phyloP scores from a whole-genome alignment of 345 rosid species.

The Rhodamnia argentea region DNA sequence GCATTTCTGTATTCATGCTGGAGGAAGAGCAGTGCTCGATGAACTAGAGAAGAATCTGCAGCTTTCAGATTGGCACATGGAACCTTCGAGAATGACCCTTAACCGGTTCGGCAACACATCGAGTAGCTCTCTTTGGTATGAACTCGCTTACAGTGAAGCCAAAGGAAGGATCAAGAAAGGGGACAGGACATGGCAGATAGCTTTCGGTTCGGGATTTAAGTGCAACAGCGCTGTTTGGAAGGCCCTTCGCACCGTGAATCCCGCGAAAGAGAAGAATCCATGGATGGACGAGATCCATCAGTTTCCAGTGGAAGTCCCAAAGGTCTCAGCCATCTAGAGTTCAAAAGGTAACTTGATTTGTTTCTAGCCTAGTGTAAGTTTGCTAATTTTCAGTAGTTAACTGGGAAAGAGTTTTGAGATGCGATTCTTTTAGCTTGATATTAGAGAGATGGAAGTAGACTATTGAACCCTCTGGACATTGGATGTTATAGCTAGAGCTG shows the following conservation, averaged over 20 bases:
- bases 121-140: slow-evolving; percentile 56
- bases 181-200: slow-evolving; percentile 55
- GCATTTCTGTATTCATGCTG: slow-evolving; percentile 49
- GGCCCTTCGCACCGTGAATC: slow-evolving; percentile 30
- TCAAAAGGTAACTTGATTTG: background rate
- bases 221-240: slow-evolving; percentile 60
- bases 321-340: slow-evolving; percentile 13
- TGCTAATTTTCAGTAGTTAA: background rate
- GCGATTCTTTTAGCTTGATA: background rate
- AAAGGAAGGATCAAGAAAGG: slow-evolving; percentile 40
- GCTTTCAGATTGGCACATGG: slow-evolving; percentile 51
- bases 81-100: slow-evolving; percentile 51
- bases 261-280: slow-evolving; percentile 37
- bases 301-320: slow-evolving; percentile 34
- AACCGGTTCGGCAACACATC: slow-evolving; percentile 44
- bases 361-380: background rate
- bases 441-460: background rate
- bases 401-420: background rate
- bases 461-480: background rate
- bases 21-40: slow-evolving; percentile 41
- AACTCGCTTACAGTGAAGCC: slow-evolving; percentile 41
- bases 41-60: slow-evolving; percentile 45
- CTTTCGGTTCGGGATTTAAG: slow-evolving; percentile 55
- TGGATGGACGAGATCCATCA: slow-evolving; percentile 42
- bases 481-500: background rate